A percentile compares a stretch with the other conserved stretches of the same genome.
Evolutionary conservation across 202 grass and related monocot species (phyloP).

Genomic region (Dendrocalamus latiflorus): DNA sequence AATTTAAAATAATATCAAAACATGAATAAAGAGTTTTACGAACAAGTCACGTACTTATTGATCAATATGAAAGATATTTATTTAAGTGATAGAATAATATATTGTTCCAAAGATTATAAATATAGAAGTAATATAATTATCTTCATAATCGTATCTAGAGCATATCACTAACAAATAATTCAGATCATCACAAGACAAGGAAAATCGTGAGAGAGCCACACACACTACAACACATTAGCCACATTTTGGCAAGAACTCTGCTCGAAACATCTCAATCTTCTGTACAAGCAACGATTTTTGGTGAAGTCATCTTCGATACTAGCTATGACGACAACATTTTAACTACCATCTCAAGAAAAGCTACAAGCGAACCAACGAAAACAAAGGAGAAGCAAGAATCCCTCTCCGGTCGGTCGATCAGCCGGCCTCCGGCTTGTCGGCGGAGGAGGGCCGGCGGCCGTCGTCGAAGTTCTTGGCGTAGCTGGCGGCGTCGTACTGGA

Average conservation of each 20-base stretch:
- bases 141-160: too few relatives aligned
- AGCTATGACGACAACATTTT: slow-evolving; percentile 14
- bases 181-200: neutral
- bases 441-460: slow-evolving; percentile 23
- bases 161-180: neutral
- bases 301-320: neutral
- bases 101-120: too few relatives aligned
- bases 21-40: too few relatives aligned
- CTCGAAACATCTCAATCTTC: neutral
- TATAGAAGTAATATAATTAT: too few relatives aligned
- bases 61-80: too few relatives aligned
- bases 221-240: neutral
- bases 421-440: slow-evolving; percentile 14
- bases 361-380: slow-evolving; percentile 10
- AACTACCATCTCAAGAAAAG: slow-evolving; percentile 33
- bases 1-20: too few relatives aligned
- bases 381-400: neutral
- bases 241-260: neutral
- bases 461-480: slow-evolving; percentile 95
- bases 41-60: too few relatives aligned
- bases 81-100: too few relatives aligned
- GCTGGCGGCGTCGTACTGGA: slow-evolving; percentile 75
- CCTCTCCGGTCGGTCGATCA: neutral
- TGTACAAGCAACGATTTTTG: slow-evolving; percentile 22
- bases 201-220: neutral